phyloP scores from a whole-genome alignment of 73 alveolate species.

The Tetrahymena elliotti region DNA sequence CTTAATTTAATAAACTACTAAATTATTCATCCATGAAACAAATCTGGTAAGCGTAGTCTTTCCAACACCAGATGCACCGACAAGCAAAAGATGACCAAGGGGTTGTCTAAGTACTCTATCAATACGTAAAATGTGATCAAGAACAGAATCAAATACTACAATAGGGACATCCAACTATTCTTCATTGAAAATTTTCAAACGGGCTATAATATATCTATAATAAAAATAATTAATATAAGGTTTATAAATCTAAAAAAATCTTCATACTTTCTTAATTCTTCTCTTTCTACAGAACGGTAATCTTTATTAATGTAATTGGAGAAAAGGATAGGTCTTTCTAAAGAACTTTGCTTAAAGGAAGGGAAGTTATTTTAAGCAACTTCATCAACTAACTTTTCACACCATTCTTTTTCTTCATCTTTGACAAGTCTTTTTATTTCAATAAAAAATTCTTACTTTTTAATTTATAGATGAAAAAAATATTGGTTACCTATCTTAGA shows the following conservation, averaged over 20 bases:
- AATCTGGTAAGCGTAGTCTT: conserved; percentile 85
- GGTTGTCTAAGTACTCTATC: conserved; percentile 98
- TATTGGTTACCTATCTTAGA: conserved; percentile 80
- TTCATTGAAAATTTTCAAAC: conserved; percentile 91
- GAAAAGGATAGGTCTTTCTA: conserved; percentile 90
- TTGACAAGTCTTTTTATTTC: conserved; percentile 56
- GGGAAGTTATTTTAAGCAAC: conserved; percentile 85
- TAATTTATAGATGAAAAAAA: not conserved
- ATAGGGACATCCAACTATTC: conserved; percentile 98
- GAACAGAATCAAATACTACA: conserved; percentile 94
- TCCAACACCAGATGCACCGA: conserved; percentile 83
- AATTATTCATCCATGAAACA: conserved; percentile 98
- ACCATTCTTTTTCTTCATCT: conserved; percentile 95
- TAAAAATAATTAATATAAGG: not conserved
- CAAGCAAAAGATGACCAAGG: conserved; percentile 95
- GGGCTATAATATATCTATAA: conserved; percentile 43
- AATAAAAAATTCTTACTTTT: not conserved
- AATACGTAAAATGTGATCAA: conserved; percentile 96
- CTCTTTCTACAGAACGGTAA: conserved; percentile 83
- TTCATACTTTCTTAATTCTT: conserved; percentile 76
- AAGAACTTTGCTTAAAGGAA: conserved; percentile 51
- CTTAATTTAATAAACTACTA: conserved; percentile 91
- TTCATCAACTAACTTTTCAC: conserved; percentile 79
- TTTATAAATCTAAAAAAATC: not conserved
- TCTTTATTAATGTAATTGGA: conserved; percentile 72